These are phyloP conservation scores for Penicillium sp. DNA, from an alignment of 2,329 filamentous ascomycete genomes.

Conservation along the genomic window DNA sequence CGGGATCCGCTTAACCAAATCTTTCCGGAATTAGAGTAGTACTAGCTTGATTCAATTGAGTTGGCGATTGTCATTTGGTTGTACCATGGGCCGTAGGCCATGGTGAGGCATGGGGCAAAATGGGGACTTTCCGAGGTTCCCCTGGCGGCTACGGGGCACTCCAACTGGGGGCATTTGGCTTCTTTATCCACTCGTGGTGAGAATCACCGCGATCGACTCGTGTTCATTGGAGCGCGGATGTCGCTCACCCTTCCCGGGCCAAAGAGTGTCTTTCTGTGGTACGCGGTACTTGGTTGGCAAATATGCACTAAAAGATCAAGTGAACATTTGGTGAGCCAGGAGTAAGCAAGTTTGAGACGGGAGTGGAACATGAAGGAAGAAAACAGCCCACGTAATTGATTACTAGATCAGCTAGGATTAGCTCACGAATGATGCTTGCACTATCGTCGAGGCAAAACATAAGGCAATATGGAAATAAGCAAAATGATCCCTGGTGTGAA, in stretches of 20 bases:
- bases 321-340: neutral
- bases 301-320: neutral
- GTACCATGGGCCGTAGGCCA: slow-evolving; percentile 16
- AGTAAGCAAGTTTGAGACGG: neutral
- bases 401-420: neutral
- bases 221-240: slow-evolving; percentile 30
- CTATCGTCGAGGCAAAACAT: neutral
- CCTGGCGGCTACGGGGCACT: slow-evolving; percentile 15
- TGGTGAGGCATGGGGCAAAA: neutral
- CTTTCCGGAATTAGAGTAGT: neutral
- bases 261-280: neutral
- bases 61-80: slow-evolving; percentile 14
- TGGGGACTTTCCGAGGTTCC: slow-evolving; percentile 13
- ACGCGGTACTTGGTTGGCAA: neutral
- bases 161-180: neutral
- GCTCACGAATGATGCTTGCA: neutral
- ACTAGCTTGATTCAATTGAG: slow-evolving; percentile 1
- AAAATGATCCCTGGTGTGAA: neutral
- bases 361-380: neutral
- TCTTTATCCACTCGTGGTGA: neutral
- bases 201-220: neutral
- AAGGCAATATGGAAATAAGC: slow-evolving; percentile 1
- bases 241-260: neutral
- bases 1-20: neutral
- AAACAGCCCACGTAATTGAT: neutral